Evolutionary conservation across 225 moss, liverwort and hornwort species (phyloP).

Genomic region (Straminergon stramineum): DNA sequence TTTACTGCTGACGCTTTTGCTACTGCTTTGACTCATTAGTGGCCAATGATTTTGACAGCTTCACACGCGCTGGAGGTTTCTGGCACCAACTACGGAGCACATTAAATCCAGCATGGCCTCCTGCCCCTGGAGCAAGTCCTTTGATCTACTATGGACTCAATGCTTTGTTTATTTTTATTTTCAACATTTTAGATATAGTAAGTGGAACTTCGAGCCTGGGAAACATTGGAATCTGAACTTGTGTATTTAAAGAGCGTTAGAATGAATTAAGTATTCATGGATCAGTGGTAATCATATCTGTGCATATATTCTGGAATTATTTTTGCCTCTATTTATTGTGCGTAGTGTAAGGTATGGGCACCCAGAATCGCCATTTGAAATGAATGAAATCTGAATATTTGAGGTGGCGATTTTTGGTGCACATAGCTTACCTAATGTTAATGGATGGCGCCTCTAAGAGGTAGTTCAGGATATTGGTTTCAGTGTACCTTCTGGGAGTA

Average conservation of each 20-base stretch:
- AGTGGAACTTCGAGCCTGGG: constrained; percentile 7
- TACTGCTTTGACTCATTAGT: not conserved
- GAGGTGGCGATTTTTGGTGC: not conserved
- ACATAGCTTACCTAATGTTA: not conserved
- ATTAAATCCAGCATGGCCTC: constrained; percentile 83
- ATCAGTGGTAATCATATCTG: not conserved
- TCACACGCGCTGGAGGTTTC: constrained; percentile 42
- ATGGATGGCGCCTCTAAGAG: not conserved
- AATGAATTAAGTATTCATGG: not conserved
- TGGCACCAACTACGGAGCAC: constrained; percentile 64
- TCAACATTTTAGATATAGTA: constrained; percentile 97
- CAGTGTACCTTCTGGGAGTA: not conserved
- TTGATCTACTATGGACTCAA: constrained; percentile 80
- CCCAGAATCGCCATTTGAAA: not conserved
- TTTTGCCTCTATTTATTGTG: not conserved
- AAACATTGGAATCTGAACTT: not conserved
- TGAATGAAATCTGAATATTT: not conserved
- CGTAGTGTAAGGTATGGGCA: not conserved
- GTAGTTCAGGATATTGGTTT: not conserved
- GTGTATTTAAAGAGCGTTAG: not conserved
- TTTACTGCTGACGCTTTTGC: not conserved
- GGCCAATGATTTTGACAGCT: constrained; percentile 20
- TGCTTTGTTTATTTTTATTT: constrained; percentile 83
- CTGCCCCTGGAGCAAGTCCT: constrained; percentile 86
- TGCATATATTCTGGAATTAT: not conserved